These are phyloP conservation scores for Hyaloscypha variabilis DNA, from an alignment of 495 filamentous ascomycete genomes.

Conservation along the genomic window DNA sequence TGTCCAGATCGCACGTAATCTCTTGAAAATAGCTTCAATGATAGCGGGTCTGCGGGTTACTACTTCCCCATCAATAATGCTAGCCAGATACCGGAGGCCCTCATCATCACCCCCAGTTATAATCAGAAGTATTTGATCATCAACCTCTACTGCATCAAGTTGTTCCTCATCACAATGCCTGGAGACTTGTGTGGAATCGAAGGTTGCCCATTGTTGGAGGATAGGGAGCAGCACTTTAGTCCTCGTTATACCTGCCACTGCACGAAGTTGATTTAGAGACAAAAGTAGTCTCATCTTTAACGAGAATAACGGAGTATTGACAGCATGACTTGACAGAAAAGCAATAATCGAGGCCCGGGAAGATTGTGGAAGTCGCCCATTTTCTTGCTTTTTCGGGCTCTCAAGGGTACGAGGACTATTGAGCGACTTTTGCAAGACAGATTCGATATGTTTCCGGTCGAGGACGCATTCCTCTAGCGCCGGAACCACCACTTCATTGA, in stretches of 20 bases:
- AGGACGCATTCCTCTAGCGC: constrained; percentile 81
- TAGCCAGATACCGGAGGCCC: constrained; percentile 61
- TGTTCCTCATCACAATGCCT: constrained; percentile 52
- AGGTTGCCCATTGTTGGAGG: constrained; percentile 63
- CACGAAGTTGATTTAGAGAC: constrained; percentile 71
- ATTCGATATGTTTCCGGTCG: constrained; percentile 65
- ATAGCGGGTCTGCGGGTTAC: constrained; percentile 49
- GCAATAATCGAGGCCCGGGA: constrained; percentile 65
- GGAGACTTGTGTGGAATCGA: constrained; percentile 42
- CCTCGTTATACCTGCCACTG: constrained; percentile 65
- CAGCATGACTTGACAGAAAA: constrained; percentile 75
- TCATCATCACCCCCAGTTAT: constrained; percentile 69
- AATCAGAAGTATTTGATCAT: constrained; percentile 60
- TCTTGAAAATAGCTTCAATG: constrained; percentile 61
- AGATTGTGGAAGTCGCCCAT: constrained; percentile 60
- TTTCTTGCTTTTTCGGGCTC: constrained; percentile 45
- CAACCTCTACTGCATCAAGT: constrained; percentile 58
- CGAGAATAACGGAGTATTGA: constrained; percentile 63
- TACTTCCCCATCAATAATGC: constrained; percentile 51
- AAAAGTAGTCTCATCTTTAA: constrained; percentile 71
- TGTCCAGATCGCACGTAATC: constrained; percentile 70
- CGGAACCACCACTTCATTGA: constrained; percentile 66
- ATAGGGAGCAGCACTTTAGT: constrained; percentile 71
- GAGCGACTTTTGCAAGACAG: constrained; percentile 59
- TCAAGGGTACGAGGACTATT: constrained; percentile 42